Evolutionary conservation across 441 rosid genomes (phyloP).

Genomic region (Brassica hybrid): DNA sequence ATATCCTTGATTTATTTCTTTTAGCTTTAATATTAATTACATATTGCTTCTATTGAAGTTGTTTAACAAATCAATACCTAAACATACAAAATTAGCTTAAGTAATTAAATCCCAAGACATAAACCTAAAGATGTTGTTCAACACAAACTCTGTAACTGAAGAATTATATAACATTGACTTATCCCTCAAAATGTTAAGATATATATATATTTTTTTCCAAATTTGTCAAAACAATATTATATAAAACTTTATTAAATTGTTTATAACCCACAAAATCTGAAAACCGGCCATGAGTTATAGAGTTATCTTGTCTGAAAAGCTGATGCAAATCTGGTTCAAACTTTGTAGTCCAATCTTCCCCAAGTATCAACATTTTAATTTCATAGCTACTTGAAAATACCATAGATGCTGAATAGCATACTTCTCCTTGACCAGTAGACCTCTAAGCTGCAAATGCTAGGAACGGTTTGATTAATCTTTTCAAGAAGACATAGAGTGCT

Average conservation of each 20-base stretch:
- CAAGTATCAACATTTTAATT: constrained; percentile 45
- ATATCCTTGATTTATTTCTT: not conserved
- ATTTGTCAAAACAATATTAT: no score
- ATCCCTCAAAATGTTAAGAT: no score
- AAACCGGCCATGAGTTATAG: not conserved
- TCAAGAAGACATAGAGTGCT: no score
- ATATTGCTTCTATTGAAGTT: not conserved
- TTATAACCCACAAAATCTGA: no score
- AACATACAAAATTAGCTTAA: not conserved
- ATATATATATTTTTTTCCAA: no score
- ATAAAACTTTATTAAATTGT: no score
- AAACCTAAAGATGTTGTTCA: constrained; percentile 25
- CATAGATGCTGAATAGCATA: no score
- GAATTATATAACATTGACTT: no score
- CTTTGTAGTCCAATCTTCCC: constrained; percentile 51
- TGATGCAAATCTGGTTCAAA: constrained; percentile 47
- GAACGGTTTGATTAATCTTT: no score
- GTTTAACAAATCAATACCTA: constrained; percentile 8
- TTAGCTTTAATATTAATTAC: not conserved
- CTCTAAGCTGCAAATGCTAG: no score
- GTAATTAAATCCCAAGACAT: constrained; percentile 7
- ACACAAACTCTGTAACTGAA: constrained; percentile 1
- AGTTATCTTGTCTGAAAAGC: constrained; percentile 37
- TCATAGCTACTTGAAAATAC: no score
- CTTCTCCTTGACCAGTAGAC: no score